Evolutionary conservation across 352 stramenopile species (phyloP).

Genomic region (Globisporangium cylindrosporum): DNA sequence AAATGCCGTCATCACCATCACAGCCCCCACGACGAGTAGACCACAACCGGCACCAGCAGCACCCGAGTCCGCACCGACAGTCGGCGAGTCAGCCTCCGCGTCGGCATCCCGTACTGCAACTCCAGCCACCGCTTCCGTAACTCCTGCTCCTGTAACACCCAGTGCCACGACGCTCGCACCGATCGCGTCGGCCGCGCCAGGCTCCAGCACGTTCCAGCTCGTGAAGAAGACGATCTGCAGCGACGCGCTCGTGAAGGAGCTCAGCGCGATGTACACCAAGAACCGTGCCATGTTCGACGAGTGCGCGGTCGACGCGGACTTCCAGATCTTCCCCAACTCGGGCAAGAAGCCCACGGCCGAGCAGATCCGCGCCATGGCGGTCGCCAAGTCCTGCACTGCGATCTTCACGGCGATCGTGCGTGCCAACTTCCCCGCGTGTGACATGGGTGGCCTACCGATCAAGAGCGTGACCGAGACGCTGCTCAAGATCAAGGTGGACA

Average conservation of each 20-base stretch:
- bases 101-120: not conserved
- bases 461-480: slow-evolving; percentile 53
- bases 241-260: slow-evolving; percentile 32
- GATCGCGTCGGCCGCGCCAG: slow-evolving; percentile 34
- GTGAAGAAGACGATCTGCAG: slow-evolving; percentile 41
- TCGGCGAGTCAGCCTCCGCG: not conserved
- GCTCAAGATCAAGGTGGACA: slow-evolving; percentile 54
- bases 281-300: slow-evolving; percentile 54
- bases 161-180: slow-evolving; percentile 20
- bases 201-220: slow-evolving; percentile 43
- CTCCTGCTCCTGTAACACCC: not conserved
- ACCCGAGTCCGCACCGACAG: not conserved
- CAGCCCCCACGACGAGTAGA: not conserved
- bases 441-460: slow-evolving; percentile 44
- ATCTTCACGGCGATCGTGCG: slow-evolving; percentile 53
- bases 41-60: not conserved
- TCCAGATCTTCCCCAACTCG: slow-evolving; percentile 62
- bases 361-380: slow-evolving; percentile 47
- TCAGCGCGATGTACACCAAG: slow-evolving; percentile 54
- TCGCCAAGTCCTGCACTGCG: slow-evolving; percentile 40
- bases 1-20: not conserved
- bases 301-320: slow-evolving; percentile 46
- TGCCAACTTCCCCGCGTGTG: slow-evolving; percentile 46
- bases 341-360: slow-evolving; percentile 36
- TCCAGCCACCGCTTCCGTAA: not conserved